phyloP scores from a whole-genome alignment of 768 basidiomycete species.

The Crepidotus variabilis region DNA sequence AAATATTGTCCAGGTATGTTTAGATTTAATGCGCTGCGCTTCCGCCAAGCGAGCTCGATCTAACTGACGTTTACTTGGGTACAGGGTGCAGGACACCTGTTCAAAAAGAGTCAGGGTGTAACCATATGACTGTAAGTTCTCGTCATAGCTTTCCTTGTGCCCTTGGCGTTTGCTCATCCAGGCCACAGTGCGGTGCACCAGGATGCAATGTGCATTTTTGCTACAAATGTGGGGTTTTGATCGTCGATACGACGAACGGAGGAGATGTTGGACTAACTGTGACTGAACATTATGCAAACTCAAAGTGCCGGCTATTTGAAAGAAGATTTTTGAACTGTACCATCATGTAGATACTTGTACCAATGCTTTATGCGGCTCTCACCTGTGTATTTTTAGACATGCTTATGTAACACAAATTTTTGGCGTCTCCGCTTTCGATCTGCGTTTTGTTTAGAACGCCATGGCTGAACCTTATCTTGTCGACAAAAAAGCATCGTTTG shows the following conservation, averaged over 20 bases:
- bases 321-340: constrained; percentile 18
- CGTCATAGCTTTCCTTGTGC: neutral
- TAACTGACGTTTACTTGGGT: neutral
- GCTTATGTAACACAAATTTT: constrained; percentile 21
- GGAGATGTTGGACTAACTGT: constrained; percentile 24
- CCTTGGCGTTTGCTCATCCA: neutral
- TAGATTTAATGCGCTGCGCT: neutral
- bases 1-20: constrained; percentile 54
- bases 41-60: constrained; percentile 3
- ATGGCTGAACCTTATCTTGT: constrained; percentile 47
- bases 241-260: constrained; percentile 30
- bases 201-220: constrained; percentile 62
- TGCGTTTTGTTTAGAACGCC: neutral
- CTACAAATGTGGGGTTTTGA: constrained; percentile 45
- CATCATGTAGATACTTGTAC: constrained; percentile 15
- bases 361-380: neutral
- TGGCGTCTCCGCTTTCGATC: neutral
- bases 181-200: constrained; percentile 45
- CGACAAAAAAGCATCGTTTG: constrained; percentile 47
- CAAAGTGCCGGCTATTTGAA: constrained; percentile 21
- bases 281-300: constrained; percentile 19
- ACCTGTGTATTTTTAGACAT: constrained; percentile 18
- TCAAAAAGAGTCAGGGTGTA: constrained; percentile 48
- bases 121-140: constrained; percentile 53
- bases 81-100: constrained; percentile 46